Evolutionary conservation across 495 filamentous ascomycete species (phyloP).

Genomic region (Daldinia concentrica): DNA sequence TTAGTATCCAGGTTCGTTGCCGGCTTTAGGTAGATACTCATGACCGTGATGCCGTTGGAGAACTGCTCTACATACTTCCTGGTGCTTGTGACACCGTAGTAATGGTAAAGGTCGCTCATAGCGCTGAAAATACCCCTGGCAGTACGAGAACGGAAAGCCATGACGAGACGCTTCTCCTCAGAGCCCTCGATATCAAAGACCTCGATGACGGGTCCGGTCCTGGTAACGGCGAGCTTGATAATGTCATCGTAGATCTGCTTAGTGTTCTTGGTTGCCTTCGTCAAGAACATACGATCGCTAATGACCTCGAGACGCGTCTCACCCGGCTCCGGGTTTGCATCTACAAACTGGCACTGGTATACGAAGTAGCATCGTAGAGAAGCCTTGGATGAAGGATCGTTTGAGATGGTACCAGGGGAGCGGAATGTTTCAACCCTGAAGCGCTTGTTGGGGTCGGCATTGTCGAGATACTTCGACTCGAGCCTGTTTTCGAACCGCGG

Average conservation of each 20-base stretch:
- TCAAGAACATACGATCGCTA: constrained; percentile 91
- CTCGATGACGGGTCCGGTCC: constrained; percentile 95
- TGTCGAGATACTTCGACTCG: constrained; percentile 92
- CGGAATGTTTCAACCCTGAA: constrained; percentile 98
- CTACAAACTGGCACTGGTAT: constrained; percentile 91
- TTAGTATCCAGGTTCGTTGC: constrained; percentile 61
- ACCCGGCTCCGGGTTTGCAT: constrained; percentile 71
- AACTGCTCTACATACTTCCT: constrained; percentile 99
- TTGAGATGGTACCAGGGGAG: constrained; percentile 75
- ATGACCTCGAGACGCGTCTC: constrained; percentile 93
- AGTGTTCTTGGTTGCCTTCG: constrained; percentile 95
- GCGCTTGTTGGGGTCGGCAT: constrained; percentile 65
- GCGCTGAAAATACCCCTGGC: constrained; percentile 95
- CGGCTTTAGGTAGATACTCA: constrained; percentile 91
- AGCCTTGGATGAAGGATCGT: constrained; percentile 65
- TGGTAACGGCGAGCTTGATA: constrained; percentile 80
- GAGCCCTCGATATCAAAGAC: constrained; percentile 94
- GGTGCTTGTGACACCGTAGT: constrained; percentile 95
- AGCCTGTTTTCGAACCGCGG: constrained; percentile 93
- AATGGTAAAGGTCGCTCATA: constrained; percentile 95
- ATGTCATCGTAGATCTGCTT: constrained; percentile 93
- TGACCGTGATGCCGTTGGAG: constrained; percentile 96
- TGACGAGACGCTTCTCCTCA: constrained; percentile 89
- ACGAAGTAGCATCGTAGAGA: constrained; percentile 98
- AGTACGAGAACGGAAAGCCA: constrained; percentile 92